Evolutionary conservation across 202 grass and related monocot genomes (phyloP).

Genomic region (Setaria viridis): DNA sequence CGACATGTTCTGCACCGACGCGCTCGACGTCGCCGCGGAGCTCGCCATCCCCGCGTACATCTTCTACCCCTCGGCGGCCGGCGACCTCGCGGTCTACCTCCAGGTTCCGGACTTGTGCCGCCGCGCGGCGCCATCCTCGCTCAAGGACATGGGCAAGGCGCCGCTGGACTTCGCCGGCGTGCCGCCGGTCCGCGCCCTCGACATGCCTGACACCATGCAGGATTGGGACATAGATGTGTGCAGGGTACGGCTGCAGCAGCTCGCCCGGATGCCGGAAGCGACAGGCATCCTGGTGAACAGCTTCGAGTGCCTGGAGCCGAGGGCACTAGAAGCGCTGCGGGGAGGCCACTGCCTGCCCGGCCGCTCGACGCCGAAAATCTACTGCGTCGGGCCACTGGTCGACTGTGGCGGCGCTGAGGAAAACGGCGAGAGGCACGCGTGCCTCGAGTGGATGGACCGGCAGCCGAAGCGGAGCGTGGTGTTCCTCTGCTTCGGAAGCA

Average conservation of each 20-base stretch:
- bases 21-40: constrained; percentile 54
- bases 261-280: constrained; percentile 26
- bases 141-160: constrained; percentile 46
- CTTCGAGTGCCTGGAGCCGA: constrained; percentile 67
- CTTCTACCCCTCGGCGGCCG: constrained; percentile 56
- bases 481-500: constrained; percentile 87
- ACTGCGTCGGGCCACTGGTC: constrained; percentile 69
- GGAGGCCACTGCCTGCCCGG: constrained; percentile 56
- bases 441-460: constrained; percentile 69
- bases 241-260: neutral
- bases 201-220: constrained; percentile 49
- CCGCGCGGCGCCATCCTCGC: constrained; percentile 8
- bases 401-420: neutral
- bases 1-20: constrained; percentile 74
- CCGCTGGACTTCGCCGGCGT: constrained; percentile 48
- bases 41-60: constrained; percentile 54
- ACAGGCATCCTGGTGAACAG: constrained; percentile 74
- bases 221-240: constrained; percentile 23
- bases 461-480: constrained; percentile 73
- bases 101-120: constrained; percentile 4
- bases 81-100: constrained; percentile 55
- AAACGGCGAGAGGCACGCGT: constrained; percentile 47
- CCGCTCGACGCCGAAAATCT: constrained; percentile 48
- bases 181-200: constrained; percentile 51
- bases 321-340: constrained; percentile 46